Evolutionary conservation across 2,329 filamentous ascomycete species (phyloP).

Genomic region (Neocatenulostroma microsporum): DNA sequence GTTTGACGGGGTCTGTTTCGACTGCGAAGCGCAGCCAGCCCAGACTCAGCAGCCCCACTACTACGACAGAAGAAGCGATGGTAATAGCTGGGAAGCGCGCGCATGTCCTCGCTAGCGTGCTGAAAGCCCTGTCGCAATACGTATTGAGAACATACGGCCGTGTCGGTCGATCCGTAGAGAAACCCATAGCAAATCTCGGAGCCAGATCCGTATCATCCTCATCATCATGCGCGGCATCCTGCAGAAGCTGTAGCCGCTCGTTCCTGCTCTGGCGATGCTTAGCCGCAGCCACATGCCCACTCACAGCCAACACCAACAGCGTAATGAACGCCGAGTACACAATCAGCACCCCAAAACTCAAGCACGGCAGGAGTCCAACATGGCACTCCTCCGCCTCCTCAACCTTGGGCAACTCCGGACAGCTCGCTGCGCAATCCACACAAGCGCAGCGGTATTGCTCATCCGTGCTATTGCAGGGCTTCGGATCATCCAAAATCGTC

Average conservation of each 20-base stretch:
- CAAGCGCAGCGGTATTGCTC: conserved; percentile 83
- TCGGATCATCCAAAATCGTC: conserved; percentile 62
- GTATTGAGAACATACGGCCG: conserved; percentile 78
- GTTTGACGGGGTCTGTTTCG: conserved; percentile 77
- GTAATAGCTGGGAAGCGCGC: conserved; percentile 79
- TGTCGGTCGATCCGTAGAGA: conserved; percentile 61
- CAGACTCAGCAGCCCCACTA: conserved; percentile 71
- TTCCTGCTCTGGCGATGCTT: conserved; percentile 66
- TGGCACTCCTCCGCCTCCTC: conserved; percentile 62
- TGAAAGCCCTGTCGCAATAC: conserved; percentile 72
- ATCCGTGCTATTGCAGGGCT: conserved; percentile 85
- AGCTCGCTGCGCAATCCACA: conserved; percentile 82
- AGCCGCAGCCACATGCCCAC: conserved; percentile 67
- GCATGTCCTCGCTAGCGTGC: conserved; percentile 67
- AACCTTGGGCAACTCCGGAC: conserved; percentile 73
- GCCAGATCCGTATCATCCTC: conserved; percentile 87
- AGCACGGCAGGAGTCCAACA: conserved; percentile 80
- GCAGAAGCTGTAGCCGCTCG: conserved; percentile 76
- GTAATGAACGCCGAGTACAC: conserved; percentile 71
- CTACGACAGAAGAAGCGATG: conserved; percentile 64
- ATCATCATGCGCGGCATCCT: conserved; percentile 75
- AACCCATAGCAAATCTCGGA: conserved; percentile 49
- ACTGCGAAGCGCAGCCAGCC: conserved; percentile 87
- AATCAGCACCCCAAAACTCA: conserved; percentile 87
- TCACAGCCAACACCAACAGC: conserved; percentile 56